Percentiles rank a stretch among this genome's conserved stretches.
Conservation (phyloP, 768 basidiomycete species). For the Fomitopsis serialis region DNA sequence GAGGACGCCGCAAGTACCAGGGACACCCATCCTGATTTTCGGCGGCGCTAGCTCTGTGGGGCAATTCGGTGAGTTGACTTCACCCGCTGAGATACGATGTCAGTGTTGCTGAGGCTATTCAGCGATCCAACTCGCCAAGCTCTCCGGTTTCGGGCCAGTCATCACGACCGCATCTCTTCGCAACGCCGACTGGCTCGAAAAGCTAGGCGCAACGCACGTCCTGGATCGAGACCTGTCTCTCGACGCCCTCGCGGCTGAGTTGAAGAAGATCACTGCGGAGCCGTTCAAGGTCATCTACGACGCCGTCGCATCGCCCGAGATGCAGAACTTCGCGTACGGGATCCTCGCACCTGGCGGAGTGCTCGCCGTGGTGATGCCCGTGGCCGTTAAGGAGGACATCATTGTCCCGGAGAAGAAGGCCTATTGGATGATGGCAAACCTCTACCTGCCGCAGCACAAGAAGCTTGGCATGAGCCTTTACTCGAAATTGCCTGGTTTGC, state of each 20-base stretch:
- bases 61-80: constrained; percentile 19
- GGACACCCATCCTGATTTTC: constrained; percentile 21
- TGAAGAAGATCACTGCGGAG: not conserved
- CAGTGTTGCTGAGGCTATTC: not conserved
- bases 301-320: constrained; percentile 16
- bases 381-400: constrained; percentile 2
- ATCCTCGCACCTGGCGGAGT: constrained; percentile 19
- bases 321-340: constrained; percentile 16
- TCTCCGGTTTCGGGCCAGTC: constrained; percentile 22
- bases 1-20: constrained; percentile 1
- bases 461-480: constrained; percentile 5
- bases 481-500: constrained; percentile 6
- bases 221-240: constrained; percentile 13
- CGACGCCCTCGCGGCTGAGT: not conserved
- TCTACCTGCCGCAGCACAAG: not conserved
- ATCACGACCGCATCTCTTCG: constrained; percentile 11
- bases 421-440: not conserved
- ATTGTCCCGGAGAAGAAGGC: not conserved
- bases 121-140: constrained; percentile 22
- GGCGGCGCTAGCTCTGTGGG: constrained; percentile 26
- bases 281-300: constrained; percentile 22
- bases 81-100: not conserved
- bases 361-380: constrained; percentile 10
- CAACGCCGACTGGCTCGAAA: constrained; percentile 9
- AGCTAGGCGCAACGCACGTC: constrained; percentile 21